Conservation (phyloP, 2,329 filamentous ascomycete genomes). For the Ramularia endophylla region DNA sequence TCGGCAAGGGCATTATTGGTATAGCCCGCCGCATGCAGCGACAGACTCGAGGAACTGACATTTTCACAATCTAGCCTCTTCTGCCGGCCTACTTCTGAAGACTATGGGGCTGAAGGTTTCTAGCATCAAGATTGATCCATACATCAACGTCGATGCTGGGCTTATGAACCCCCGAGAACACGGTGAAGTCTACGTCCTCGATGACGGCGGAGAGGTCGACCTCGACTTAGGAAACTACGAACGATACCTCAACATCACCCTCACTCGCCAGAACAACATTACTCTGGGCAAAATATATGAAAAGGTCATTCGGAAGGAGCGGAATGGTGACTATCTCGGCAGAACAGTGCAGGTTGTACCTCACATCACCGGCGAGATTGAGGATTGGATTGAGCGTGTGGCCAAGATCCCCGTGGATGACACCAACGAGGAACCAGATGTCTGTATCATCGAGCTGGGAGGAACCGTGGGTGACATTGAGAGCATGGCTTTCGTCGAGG, state of each 20-base stretch:
- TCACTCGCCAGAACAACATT: constrained; percentile 88
- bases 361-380: constrained; percentile 84
- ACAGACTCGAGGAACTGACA: constrained; percentile 3
- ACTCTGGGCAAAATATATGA: constrained; percentile 96
- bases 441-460: constrained; percentile 76
- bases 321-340: constrained; percentile 73
- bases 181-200: constrained; percentile 83
- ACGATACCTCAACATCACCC: constrained; percentile 72
- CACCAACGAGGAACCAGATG: constrained; percentile 73
- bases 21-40: constrained; percentile 24
- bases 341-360: constrained; percentile 89
- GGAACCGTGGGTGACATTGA: constrained; percentile 77
- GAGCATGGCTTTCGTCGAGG: constrained; percentile 81
- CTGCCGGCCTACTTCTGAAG: constrained; percentile 70
- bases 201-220: constrained; percentile 73
- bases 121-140: constrained; percentile 66
- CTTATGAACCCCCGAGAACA: constrained; percentile 68
- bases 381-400: constrained; percentile 87
- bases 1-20: constrained; percentile 65
- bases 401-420: constrained; percentile 82
- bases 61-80: constrained; percentile 47
- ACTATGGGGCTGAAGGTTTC: constrained; percentile 69
- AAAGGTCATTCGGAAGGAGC: constrained; percentile 72
- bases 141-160: constrained; percentile 71
- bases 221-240: constrained; percentile 73